Base-by-base conservation (phyloP, 106 monocot genomes). In the Hemerocallis citrina region DNA sequence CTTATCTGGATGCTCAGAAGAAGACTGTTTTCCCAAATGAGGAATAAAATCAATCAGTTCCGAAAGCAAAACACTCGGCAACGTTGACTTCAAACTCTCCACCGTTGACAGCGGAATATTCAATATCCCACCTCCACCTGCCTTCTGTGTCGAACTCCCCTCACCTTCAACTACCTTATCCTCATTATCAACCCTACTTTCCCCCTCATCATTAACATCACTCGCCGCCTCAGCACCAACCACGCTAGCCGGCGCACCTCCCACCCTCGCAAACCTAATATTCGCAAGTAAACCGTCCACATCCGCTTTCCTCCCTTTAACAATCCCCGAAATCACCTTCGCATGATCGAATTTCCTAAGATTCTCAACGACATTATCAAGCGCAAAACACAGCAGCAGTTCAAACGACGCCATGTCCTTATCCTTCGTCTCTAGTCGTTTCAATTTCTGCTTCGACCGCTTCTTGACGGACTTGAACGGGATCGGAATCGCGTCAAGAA, bases 81-180 rank as follows among this genome's bases (percentile, higher is more conserved):
- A 35, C 3, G 81, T 79, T 12, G 85, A 90, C 34, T 69, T 67
- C 39, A 81, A 61, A 22, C 74, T 72, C 68, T 90, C 89, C 9
- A 90, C 89, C 51, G 85, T 90, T 8, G 85, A 90, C 54, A 91
- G 59, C 4, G 85, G 85, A 47, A 91, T 79, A 23, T 80, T 82
- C n/a, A 91, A 35, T 70, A 91, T 54, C 16, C 70, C 76, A n/a
- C n/a, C n/a, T n/a, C n/a, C n/a, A 62, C 34, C 63, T 24, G 39
- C 37, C 38, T 76, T 6, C 44, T 78, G 81, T 21, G 72, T 77
- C 7, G 68, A 36, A 7, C 66, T 38, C 29, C 57, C 73, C 21
- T 34, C 38, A 12, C 65, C 74, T 6, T 33, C 14, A 43, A 77
- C 77, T 50, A 60, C 58, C 29, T 79, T 79, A 59, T 80, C 87